These are phyloP conservation scores for Epichloe brachyelytri DNA, from an alignment of 2,329 filamentous ascomycete genomes.

Conservation along the genomic window DNA sequence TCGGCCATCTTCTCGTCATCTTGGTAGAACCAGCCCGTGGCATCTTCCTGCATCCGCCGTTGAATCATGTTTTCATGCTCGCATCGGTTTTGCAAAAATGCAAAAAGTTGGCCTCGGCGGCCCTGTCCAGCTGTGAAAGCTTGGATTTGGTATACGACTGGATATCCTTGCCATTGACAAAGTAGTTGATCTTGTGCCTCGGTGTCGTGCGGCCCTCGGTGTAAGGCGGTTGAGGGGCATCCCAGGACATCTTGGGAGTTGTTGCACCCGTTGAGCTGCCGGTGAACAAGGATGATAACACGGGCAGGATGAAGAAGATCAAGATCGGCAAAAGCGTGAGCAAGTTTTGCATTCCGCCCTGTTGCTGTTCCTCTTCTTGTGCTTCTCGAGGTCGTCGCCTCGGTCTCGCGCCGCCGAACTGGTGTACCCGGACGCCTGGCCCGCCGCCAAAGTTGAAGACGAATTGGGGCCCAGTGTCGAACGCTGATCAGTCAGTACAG, in stretches of 20 bases:
- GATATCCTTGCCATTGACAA: constrained; percentile 67
- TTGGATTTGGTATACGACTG: constrained; percentile 55
- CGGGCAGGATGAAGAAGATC: constrained; percentile 74
- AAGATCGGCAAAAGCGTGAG: constrained; percentile 76
- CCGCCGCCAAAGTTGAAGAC: constrained; percentile 92
- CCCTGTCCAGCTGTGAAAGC: constrained; percentile 60
- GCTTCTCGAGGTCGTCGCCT: constrained; percentile 60
- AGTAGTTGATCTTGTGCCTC: constrained; percentile 68
- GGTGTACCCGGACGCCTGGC: constrained; percentile 84
- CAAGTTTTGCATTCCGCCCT: constrained; percentile 45
- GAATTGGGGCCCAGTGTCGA: constrained; percentile 74
- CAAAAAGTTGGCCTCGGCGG: constrained; percentile 63
- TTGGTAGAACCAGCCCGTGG: constrained; percentile 76
- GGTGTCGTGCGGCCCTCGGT: constrained; percentile 62
- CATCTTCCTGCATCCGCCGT: constrained; percentile 59
- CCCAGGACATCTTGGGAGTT: constrained; percentile 64
- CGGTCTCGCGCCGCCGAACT: constrained; percentile 75
- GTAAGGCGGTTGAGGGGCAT: constrained; percentile 54
- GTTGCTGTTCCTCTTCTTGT: constrained; percentile 36
- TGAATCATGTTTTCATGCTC: constrained; percentile 56
- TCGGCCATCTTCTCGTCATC: constrained; percentile 67
- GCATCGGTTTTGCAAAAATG: constrained; percentile 57
- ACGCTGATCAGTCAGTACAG: constrained; percentile 30
- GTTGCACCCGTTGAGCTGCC: constrained; percentile 27
- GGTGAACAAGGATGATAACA: constrained; percentile 69